phyloP scores from a whole-genome alignment of 1,139 yeast genomes.

The Yamadazyma oceani region DNA sequence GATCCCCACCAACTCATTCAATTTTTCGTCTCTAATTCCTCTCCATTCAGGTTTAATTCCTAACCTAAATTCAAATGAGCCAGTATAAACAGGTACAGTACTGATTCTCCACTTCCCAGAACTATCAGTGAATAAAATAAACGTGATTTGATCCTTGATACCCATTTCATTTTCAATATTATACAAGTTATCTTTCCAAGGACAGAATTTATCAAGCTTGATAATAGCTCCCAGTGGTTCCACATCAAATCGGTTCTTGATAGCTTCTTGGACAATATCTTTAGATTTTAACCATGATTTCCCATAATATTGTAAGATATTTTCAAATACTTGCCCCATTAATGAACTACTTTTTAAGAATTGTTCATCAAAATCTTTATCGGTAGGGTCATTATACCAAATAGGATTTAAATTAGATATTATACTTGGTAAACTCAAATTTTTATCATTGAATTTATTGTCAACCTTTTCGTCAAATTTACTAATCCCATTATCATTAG shows the following conservation, averaged over 20 bases:
- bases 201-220: slow-evolving; percentile 70
- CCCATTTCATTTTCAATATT: slow-evolving; percentile 61
- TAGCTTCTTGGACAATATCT: slow-evolving; percentile 68
- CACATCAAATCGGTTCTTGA: slow-evolving; percentile 51
- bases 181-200: slow-evolving; percentile 94
- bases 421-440: slow-evolving; percentile 75
- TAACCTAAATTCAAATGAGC: slow-evolving; percentile 80
- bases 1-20: slow-evolving; percentile 71
- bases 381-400: slow-evolving; percentile 71
- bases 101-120: slow-evolving; percentile 82
- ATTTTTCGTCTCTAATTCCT: slow-evolving; percentile 86
- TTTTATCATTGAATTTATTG: slow-evolving; percentile 31
- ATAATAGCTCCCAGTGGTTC: slow-evolving; percentile 71
- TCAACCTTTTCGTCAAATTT: slow-evolving; percentile 59
- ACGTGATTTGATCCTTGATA: slow-evolving; percentile 46
- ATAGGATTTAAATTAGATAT: slow-evolving; percentile 78
- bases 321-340: slow-evolving; percentile 79
- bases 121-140: slow-evolving; percentile 78
- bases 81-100: slow-evolving; percentile 74
- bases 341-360: slow-evolving; percentile 73
- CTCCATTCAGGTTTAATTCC: slow-evolving; percentile 91
- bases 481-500: slow-evolving; percentile 90
- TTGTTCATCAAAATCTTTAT: slow-evolving; percentile 62
- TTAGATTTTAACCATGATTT: slow-evolving; percentile 92
- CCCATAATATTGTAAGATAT: slow-evolving; percentile 70